These are phyloP conservation scores for Bipolaris victoriae DNA, from an alignment of 2,329 filamentous ascomycete species.

Conservation along the genomic window DNA sequence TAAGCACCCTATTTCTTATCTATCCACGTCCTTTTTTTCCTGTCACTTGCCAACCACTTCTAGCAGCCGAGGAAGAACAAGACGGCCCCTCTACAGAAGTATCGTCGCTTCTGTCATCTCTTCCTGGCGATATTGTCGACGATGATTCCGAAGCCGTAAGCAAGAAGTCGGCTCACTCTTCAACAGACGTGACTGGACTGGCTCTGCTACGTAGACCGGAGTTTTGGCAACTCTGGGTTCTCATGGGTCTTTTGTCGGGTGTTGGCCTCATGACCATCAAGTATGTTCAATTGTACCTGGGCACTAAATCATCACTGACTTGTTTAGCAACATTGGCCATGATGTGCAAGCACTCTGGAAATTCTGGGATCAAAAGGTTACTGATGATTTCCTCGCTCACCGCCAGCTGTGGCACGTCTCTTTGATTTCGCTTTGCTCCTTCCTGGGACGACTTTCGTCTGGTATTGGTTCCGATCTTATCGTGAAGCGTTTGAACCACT, in stretches of 20 bases:
- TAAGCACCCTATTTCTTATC: constrained; percentile 55
- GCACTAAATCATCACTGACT: constrained; percentile 36
- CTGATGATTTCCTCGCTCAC: constrained; percentile 75
- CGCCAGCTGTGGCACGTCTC: constrained; percentile 92
- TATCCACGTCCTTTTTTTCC: constrained; percentile 11
- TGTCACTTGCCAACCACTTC: constrained; percentile 43
- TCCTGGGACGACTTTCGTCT: constrained; percentile 73
- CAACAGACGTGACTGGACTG: constrained; percentile 89
- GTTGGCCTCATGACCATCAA: constrained; percentile 99
- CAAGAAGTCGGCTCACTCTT: constrained; percentile 75
- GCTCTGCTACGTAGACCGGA: constrained; percentile 72
- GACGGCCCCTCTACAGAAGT: constrained; percentile 69
- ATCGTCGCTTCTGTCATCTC: constrained; percentile 76
- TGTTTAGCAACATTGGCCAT: constrained; percentile 86
- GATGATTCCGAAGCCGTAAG: constrained; percentile 55
- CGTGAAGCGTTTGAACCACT: constrained; percentile 78
- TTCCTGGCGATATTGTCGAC: constrained; percentile 59
- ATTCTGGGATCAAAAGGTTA: constrained; percentile 76
- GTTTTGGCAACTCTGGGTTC: constrained; percentile 89
- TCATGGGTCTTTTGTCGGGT: constrained; percentile 90
- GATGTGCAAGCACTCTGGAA: constrained; percentile 87
- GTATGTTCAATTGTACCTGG: constrained; percentile 60
- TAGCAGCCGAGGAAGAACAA: constrained; percentile 44
- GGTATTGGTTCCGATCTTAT: constrained; percentile 89
- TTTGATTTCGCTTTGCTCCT: constrained; percentile 88